Conservation (phyloP, 768 basidiomycete species). For the Filobasidium floriforme region DNA sequence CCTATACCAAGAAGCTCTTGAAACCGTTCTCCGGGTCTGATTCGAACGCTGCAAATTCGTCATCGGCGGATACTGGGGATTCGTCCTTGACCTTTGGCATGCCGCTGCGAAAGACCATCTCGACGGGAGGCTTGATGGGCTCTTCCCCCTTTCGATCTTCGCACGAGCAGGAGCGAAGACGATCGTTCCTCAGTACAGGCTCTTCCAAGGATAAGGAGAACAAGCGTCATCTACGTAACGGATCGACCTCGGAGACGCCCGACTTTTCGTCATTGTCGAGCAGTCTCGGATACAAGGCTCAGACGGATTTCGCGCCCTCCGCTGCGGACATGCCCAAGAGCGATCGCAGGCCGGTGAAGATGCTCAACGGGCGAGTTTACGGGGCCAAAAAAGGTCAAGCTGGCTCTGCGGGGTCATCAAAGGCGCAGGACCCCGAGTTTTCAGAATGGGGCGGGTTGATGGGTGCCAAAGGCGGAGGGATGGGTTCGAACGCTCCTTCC, state of each 20-base stretch:
- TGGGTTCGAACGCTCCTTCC: slow-evolving; percentile 50
- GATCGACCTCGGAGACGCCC: slow-evolving; percentile 31
- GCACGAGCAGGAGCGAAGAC: slow-evolving; percentile 30
- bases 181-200: slow-evolving; percentile 26
- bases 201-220: neutral
- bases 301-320: slow-evolving; percentile 14
- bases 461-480: slow-evolving; percentile 52
- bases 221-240: neutral
- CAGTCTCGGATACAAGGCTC: slow-evolving; percentile 48
- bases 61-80: slow-evolving; percentile 24
- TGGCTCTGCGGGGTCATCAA: neutral
- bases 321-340: neutral
- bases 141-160: slow-evolving; percentile 41
- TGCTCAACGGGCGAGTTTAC: slow-evolving; percentile 83
- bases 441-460: slow-evolving; percentile 68
- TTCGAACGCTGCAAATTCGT: slow-evolving; percentile 24
- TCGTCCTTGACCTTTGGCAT: slow-evolving; percentile 29
- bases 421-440: slow-evolving; percentile 62
- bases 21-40: slow-evolving; percentile 40
- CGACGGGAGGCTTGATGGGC: slow-evolving; percentile 43
- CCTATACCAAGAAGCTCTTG: slow-evolving; percentile 44
- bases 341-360: slow-evolving; percentile 41
- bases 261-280: slow-evolving; percentile 27
- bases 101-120: slow-evolving; percentile 41
- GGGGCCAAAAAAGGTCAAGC: slow-evolving; percentile 46